Base-by-base conservation (phyloP, 345 rosid genomes). In the Eucalyptus grandis region DNA sequence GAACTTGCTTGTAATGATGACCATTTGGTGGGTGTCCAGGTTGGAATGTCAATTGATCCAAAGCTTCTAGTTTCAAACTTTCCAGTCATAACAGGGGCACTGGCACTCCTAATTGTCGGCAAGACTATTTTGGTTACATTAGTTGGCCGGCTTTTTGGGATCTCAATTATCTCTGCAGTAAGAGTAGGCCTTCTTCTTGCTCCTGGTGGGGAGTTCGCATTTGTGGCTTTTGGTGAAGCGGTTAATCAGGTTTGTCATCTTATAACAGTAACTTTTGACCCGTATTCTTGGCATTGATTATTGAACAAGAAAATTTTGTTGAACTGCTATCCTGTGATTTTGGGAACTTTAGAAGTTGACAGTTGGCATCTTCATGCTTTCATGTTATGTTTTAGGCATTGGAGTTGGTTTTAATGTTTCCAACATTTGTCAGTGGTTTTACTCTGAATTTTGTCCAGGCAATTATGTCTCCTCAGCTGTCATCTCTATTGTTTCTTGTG, bases 1-100 rank as follows among this genome's bases (percentile, higher is more conserved):
- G 24, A 21, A 88, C 31, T 17, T 60, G 53, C 93, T 67, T 50
- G 51, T 82, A 53, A 88, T 88, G 86, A 56, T 86, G 88, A 15
- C 91, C 87, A 86, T 88, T 58, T 87, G 90, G 87, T 89, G 89
- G 14, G n/a, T 89, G 93, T 93, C 92, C 96, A 98, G 99, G 99
- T 98, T 92, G 99, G 99, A 91, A 98, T 98, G 99, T 98, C 99
- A 47, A 98, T 98, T 91, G 99, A 98, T 93, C 99, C 99, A 67
- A 98, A 97, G 90, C 98, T 98, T 90, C 97, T 98, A 89, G 72
- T 96, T 89, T 96, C 99, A 87, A 98, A 98, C 88, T 96, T 96
- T 92, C 99, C 99, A 37, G 95, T 91, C 89, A 94, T 98, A 91
- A 91, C 93, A 91, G 99, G 97, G 91, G 83, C 95, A 83, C 69